Base-by-base conservation (phyloP, 2,329 filamentous ascomycete genomes). In the Cercospora sp. region DNA sequence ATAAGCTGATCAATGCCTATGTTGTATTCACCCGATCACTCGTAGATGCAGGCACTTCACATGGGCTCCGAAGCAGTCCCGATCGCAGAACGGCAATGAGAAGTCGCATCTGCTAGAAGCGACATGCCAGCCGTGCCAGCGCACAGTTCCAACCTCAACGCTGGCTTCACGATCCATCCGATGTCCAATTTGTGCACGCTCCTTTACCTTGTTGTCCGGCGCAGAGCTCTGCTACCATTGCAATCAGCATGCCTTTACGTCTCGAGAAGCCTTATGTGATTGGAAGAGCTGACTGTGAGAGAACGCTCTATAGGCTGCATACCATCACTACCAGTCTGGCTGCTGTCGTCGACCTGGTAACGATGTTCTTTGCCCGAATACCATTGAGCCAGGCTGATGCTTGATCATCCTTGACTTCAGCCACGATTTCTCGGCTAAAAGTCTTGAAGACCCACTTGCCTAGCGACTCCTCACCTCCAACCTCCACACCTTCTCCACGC, bases 331-430 rank as follows among this genome's bases (percentile, higher is more conserved):
- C 48, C 16, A n/a, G 13, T 55, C 13, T 5, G 13, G 20, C 48
- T 16, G 3, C 26, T 55, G 6, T 30, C 48, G 20, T 48, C 18
- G 20, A 48, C 8, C 20, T 48, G 48, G 48, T 23, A 12, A 20
- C 28, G 28, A 59, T 36, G 55, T 36, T 10, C 31, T 33, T 58
- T 31, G 26, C 16, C 55, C n/a, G 13, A 12, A 3, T 8, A 10
- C 30, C 30, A 59, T 23, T 23, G 55, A 59, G 55, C 55, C 28
- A 36, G 55, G 16, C 16, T 36, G 55, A 36, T 59, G 55, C 55
- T 59, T 59, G 55, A 59, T 59, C 55, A 23, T 59, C 55, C 55
- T 59, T 59, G 55, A 59, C 55, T 33, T 59, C 55, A 59, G 55
- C 55, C 55, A 59, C 55, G 26, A 58, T 31, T 31, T 36, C 55